A percentile compares a stretch with the other conserved stretches of the same genome.
phyloP scores from a whole-genome alignment of 73 alveolate species.

The Stentor roeselii region DNA sequence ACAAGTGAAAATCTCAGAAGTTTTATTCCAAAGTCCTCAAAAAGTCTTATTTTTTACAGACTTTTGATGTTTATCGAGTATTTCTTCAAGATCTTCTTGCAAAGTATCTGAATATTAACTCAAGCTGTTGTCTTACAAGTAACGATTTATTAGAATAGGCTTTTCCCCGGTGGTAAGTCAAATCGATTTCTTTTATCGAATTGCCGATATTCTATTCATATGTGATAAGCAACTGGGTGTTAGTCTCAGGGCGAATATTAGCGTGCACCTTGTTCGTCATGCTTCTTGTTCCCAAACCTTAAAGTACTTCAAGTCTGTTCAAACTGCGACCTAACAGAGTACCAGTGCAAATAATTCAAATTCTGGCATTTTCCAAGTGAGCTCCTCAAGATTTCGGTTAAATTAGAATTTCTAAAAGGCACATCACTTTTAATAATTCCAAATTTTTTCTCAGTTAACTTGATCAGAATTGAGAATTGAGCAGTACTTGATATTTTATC shows the following conservation, averaged over 20 bases:
- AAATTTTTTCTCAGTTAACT: conserved; percentile 61
- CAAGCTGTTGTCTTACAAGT: background rate
- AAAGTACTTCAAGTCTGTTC: conserved; percentile 66
- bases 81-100: conserved; percentile 2
- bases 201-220: conserved; percentile 46
- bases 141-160: background rate
- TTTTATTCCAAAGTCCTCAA: background rate
- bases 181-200: background rate
- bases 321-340: conserved; percentile 25
- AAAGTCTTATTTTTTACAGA: background rate
- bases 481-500: conserved; percentile 75
- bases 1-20: background rate
- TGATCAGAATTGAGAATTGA: conserved; percentile 68
- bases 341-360: conserved; percentile 75
- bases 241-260: conserved; percentile 47
- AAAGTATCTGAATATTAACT: background rate
- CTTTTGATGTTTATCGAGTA: background rate
- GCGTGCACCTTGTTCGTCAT: conserved; percentile 86
- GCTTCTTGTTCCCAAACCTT: conserved; percentile 93
- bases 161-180: conserved; percentile 5
- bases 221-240: conserved; percentile 47
- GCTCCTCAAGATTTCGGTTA: conserved; percentile 91
- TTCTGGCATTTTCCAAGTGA: conserved; percentile 96
- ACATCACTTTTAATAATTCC: conserved; percentile 51
- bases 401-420: conserved; percentile 91